Evolutionary conservation across 331 rosid species (phyloP).

Genomic region (Spiraea crenata): DNA sequence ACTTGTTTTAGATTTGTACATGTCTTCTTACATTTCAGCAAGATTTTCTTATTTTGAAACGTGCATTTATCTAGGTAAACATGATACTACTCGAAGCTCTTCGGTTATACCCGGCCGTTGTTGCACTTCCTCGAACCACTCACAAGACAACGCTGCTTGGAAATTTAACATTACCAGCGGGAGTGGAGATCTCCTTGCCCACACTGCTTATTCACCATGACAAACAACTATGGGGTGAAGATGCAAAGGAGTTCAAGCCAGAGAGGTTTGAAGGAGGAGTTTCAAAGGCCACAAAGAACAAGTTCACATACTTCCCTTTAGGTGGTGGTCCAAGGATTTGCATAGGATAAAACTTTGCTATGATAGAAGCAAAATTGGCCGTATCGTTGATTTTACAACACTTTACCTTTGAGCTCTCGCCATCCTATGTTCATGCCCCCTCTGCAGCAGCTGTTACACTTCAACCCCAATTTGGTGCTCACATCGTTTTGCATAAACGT

Average conservation of each 20-base stretch:
- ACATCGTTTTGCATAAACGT: too few relatives aligned
- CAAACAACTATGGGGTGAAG: conserved; percentile 51
- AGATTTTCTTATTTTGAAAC: too few relatives aligned
- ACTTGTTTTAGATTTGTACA: too few relatives aligned
- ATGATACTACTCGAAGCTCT: conserved; percentile 62
- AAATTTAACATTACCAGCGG: conserved; percentile 37
- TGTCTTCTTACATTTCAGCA: too few relatives aligned
- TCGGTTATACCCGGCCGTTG: conserved; percentile 39
- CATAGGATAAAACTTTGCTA: conserved; percentile 50
- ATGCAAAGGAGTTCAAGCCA: conserved; percentile 52
- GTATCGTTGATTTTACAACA: conserved; percentile 41
- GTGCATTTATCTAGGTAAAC: conserved; percentile 27
- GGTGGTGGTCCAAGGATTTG: conserved; percentile 65
- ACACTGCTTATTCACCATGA: conserved; percentile 38
- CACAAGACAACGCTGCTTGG: conserved; percentile 22
- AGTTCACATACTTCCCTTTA: conserved; percentile 42
- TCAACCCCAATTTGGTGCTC: too few relatives aligned
- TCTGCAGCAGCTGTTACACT: too few relatives aligned
- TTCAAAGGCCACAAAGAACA: conserved; percentile 42
- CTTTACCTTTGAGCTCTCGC: conserved; percentile 58
- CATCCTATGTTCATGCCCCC: conserved; percentile 52
- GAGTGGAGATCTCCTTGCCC: conserved; percentile 34
- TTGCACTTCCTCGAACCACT: too few relatives aligned
- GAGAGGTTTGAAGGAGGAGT: conserved; percentile 60
- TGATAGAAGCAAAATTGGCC: conserved; percentile 49